Evolutionary conservation across 495 filamentous ascomycete genomes (phyloP).

Genomic region (Lasiosphaeriaceae sp.): DNA sequence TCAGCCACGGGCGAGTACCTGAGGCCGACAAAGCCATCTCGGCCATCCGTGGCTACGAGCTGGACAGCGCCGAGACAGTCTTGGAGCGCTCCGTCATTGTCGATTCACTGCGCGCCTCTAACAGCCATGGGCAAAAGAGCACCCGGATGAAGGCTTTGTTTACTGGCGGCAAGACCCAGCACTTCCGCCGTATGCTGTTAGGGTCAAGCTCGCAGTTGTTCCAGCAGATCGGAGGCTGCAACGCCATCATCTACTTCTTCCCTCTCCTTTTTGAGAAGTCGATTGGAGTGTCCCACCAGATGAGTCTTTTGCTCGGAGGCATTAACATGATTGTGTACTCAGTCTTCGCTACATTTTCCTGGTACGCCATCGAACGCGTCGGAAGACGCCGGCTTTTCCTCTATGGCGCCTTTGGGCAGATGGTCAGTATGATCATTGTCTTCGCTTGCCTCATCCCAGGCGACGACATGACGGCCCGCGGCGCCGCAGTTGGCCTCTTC

Average conservation of each 20-base stretch:
- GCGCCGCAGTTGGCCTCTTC: slow-evolving; percentile 74
- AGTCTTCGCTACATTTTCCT: slow-evolving; percentile 71
- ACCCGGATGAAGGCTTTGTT: slow-evolving; percentile 55
- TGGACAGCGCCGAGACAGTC: slow-evolving; percentile 52
- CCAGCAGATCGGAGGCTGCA: slow-evolving; percentile 74
- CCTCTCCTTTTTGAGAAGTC: slow-evolving; percentile 70
- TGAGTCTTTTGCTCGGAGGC: slow-evolving; percentile 69
- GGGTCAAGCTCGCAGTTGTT: slow-evolving; percentile 65
- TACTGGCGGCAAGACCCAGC: slow-evolving; percentile 61
- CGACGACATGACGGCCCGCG: slow-evolving; percentile 51
- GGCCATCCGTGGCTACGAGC: slow-evolving; percentile 58
- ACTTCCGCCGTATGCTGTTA: slow-evolving; percentile 60
- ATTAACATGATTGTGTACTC: slow-evolving; percentile 79
- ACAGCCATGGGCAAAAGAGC: slow-evolving; percentile 48
- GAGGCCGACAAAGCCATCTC: slow-evolving; percentile 68
- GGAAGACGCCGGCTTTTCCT: slow-evolving; percentile 71
- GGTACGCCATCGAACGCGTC: slow-evolving; percentile 75
- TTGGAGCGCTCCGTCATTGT: slow-evolving; percentile 59
- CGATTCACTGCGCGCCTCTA: slow-evolving; percentile 63
- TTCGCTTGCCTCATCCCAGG: slow-evolving; percentile 67
- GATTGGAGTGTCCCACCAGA: slow-evolving; percentile 52
- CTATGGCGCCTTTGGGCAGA: slow-evolving; percentile 65
- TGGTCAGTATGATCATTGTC: slow-evolving; percentile 68
- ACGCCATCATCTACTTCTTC: slow-evolving; percentile 83
- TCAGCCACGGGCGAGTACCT: slow-evolving; percentile 61